Base-by-base conservation (phyloP, 192 early-diverging fungal species). In the Lobosporangium transversale region DNA sequence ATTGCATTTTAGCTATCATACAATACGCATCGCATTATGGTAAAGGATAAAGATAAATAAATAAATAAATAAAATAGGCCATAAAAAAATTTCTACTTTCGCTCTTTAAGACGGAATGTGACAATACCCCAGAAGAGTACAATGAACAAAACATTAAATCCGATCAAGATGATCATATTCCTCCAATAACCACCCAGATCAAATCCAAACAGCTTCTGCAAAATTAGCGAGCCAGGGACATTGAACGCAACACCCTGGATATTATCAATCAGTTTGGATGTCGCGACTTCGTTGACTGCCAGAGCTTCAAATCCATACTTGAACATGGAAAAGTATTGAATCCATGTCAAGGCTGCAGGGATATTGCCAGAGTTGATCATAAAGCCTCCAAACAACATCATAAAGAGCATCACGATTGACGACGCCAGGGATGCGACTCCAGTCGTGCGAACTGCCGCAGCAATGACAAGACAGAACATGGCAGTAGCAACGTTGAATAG, bases 341-440 rank as follows among this genome's bases (percentile, higher is more conserved):
- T 73, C 90, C 90, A 93, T 10, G 81, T 71, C 8, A 90, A 45
- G 2, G 80, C 74, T 18, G 68, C 32, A 17, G 90, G 90, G 36
- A 91, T 90, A 6, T 87, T 85, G 53, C 88, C 88, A 67, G 89
- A 86, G 68, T 91, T 92, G 57, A 93, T 78, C 36, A 93, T 54
- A 37, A 92, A 87, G 0, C 92, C 92, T 7, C 90, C 86, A 79
- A 93, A 91, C 48, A 93, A 66, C 92, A 93, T 91, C 57, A 89
- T 85, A 66, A 93, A 93, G 27, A 93, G 78, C 56, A 90, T 87
- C 21, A 82, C 66, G 20, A 93, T 85, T 17, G 84, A 82, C 0
- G 86, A 87, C 0, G 88, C 84, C 29, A 93, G 71, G 17, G 83
- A 89, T 4, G 89, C 88, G 0, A 87, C 88, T 6, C 88, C 87